Base-by-base conservation (phyloP, 2,329 filamentous ascomycete species). In the Hypocrella siamensis region DNA sequence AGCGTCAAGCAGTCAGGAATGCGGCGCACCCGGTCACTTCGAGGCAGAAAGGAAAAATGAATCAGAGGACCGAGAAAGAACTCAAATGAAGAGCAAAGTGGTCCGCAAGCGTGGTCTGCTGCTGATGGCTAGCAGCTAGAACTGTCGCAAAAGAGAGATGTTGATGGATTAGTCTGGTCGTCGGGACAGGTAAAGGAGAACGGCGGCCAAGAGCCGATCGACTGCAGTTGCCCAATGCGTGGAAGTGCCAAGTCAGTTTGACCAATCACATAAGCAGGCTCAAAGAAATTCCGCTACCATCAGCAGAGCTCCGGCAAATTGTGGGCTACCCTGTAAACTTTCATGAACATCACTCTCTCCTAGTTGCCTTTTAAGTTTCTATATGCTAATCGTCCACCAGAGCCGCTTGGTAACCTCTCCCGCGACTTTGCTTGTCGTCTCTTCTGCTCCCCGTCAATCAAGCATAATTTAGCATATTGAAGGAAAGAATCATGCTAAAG, bases 301-400 rank as follows among this genome's bases (percentile, higher is more conserved):
- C n/a, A n/a, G n/a, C n/a, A 7, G 21, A 22, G 21, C 21, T 22
- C 21, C 21, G 8, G 8, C 21, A 22, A 7, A 8, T 22, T 22
- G 12, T 12, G 8, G 21, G 51, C 62, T 56, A 39, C 52, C 45
- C 21, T 69, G 44, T 33, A 72, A 45, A 1, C 60, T 57, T 30
- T 53, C 50, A 30, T 59, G 52, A 0, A 58, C 51, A 38, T 66
- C 63, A 32, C 53, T 52, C 10, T n/a, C n/a, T n/a, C n/a, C n/a
- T n/a, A n/a, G n/a, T n/a, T n/a, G n/a, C n/a, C n/a, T n/a, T n/a
- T n/a, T n/a, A n/a, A n/a, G n/a, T n/a, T n/a, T n/a, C n/a, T n/a
- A n/a, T n/a, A n/a, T n/a, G n/a, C n/a, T n/a, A n/a, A n/a, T n/a
- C n/a, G n/a, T n/a, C n/a, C n/a, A n/a, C n/a, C n/a, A n/a, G n/a